Evolutionary conservation across 1,284 basidiomycete species (phyloP).

Genomic region (Abortiporus biennis): DNA sequence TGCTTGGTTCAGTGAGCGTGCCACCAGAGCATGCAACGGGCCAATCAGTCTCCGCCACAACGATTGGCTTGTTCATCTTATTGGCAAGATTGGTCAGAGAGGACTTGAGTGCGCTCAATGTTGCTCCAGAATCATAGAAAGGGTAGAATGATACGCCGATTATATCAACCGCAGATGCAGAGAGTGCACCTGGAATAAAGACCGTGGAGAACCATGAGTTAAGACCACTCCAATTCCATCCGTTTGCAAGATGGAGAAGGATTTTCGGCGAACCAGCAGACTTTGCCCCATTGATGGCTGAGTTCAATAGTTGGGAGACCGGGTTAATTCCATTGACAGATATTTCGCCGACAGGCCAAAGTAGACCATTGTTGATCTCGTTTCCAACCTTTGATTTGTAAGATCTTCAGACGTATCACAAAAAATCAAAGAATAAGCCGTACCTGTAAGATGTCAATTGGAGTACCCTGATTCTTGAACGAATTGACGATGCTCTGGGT

Average conservation of each 20-base stretch:
- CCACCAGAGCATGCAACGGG: constrained; percentile 43
- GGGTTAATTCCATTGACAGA: constrained; percentile 47
- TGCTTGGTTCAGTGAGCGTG: constrained; percentile 40
- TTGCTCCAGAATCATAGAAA: constrained; percentile 56
- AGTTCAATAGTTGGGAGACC: constrained; percentile 55
- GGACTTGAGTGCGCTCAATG: constrained; percentile 39
- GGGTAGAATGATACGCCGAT: constrained; percentile 64
- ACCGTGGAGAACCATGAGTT: constrained; percentile 46
- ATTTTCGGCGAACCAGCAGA: constrained; percentile 43
- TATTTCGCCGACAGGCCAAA: constrained; percentile 55
- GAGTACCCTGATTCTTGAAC: constrained; percentile 48
- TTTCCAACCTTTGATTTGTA: constrained; percentile 45
- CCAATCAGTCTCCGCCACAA: constrained; percentile 66
- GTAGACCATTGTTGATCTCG: constrained; percentile 56
- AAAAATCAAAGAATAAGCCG: too few species aligned
- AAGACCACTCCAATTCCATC: constrained; percentile 46
- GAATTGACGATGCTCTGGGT: constrained; percentile 43
- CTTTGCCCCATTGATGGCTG: constrained; percentile 41
- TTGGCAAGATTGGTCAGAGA: constrained; percentile 45
- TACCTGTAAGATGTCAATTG: constrained; percentile 47
- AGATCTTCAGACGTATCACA: background rate
- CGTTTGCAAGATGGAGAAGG: constrained; percentile 59
- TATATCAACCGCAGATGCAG: constrained; percentile 46
- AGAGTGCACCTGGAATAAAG: constrained; percentile 47
- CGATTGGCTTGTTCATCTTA: constrained; percentile 45